phyloP scores from a whole-genome alignment of 2,329 filamentous ascomycete species.

The Cordyceps farinosa region DNA sequence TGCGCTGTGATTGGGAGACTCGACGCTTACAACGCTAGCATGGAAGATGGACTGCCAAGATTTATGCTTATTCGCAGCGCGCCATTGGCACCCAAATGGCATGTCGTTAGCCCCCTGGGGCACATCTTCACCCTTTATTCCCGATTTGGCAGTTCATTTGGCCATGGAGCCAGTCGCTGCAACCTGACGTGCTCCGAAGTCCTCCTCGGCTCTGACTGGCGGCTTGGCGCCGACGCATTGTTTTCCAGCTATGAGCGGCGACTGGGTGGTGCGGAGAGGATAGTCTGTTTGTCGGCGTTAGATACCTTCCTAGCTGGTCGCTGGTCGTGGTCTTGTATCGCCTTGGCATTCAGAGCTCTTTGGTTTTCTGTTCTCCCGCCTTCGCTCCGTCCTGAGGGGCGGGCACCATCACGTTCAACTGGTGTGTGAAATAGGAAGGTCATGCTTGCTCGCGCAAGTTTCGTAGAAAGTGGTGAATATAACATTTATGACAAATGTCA shows the following conservation, averaged over 20 bases:
- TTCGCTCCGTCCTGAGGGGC: neutral
- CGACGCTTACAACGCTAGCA: neutral
- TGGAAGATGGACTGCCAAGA: conserved; percentile 8
- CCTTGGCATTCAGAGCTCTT: neutral
- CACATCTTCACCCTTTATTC: neutral
- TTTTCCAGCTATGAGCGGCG: neutral
- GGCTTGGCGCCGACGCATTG: neutral
- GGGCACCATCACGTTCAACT: neutral
- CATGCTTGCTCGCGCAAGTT: neutral
- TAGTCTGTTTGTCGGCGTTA: neutral
- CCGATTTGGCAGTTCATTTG: conserved; percentile 3
- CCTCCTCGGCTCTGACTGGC: neutral
- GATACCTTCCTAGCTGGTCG: conserved; percentile 8
- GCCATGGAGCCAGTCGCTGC: neutral
- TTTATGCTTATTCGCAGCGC: conserved; percentile 11
- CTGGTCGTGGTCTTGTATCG: neutral
- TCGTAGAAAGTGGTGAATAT: neutral
- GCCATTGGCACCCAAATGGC: neutral
- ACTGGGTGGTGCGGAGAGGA: neutral
- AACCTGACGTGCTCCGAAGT: neutral
- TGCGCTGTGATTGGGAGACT: neutral
- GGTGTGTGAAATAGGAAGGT: conserved; percentile 5
- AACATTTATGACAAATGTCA: neutral
- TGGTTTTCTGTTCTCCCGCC: neutral
- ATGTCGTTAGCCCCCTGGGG: neutral